Evolutionary conservation across 148 eudicot species (phyloP).

Genomic region (Vaccinium myrtillus): DNA sequence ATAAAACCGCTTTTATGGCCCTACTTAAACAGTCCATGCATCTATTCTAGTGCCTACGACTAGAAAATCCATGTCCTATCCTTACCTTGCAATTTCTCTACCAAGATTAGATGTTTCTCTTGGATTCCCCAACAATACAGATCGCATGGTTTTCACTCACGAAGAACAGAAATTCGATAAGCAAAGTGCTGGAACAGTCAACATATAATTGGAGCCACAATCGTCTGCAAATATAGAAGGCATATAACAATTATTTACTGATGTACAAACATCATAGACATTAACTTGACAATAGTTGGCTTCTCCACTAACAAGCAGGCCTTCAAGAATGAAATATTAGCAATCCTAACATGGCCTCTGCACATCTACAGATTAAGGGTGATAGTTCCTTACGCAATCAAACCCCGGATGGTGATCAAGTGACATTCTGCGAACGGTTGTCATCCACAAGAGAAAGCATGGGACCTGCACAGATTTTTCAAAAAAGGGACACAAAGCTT

Average conservation of each 20-base stretch:
- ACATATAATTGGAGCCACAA: background rate
- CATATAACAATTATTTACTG: background rate
- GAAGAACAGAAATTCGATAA: background rate
- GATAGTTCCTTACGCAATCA: constrained; percentile 66
- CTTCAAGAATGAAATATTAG: background rate
- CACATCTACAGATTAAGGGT: background rate
- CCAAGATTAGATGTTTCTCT: background rate
- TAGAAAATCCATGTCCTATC: background rate
- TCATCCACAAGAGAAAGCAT: constrained; percentile 76
- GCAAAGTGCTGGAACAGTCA: background rate
- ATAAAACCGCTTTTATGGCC: background rate
- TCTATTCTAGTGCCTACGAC: background rate
- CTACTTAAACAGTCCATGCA: background rate
- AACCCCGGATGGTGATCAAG: constrained; percentile 78
- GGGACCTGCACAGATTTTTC: constrained; percentile 61
- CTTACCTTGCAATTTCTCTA: background rate
- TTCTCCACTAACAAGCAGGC: background rate
- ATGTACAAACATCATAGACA: background rate
- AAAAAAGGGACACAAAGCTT: constrained; percentile 12
- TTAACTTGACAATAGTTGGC: background rate
- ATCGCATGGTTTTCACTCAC: background rate
- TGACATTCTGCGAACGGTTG: constrained; percentile 73
- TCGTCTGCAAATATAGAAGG: background rate
- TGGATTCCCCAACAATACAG: background rate
- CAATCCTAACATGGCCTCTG: background rate